A percentile compares a stretch with the other conserved stretches of the same genome.
phyloP scores from a whole-genome alignment of 2,329 filamentous ascomycete genomes.

The Laburnicola sp. region DNA sequence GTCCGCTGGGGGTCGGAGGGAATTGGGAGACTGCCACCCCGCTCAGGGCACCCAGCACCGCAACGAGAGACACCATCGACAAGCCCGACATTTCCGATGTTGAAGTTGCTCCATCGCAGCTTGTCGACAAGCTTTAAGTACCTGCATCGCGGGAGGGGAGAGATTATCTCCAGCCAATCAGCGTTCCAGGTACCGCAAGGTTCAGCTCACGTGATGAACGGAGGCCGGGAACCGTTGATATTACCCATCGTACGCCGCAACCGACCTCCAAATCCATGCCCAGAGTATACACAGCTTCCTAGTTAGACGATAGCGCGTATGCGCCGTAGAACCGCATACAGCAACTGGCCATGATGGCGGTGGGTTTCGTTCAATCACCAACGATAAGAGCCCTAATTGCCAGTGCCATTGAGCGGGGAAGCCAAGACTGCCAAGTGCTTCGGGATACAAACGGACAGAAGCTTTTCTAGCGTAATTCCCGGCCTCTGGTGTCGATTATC shows the following conservation, averaged over 20 bases:
- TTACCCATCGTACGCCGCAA: too few relatives aligned
- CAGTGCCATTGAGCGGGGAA: conserved; percentile 19
- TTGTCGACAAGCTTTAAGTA: not conserved
- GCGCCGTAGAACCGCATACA: conserved; percentile 14
- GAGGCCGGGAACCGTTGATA: too few relatives aligned
- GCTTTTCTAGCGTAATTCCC: not conserved
- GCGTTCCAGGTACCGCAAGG: conserved; percentile 5
- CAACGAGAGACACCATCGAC: conserved; percentile 13
- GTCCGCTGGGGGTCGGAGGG: conserved; percentile 44
- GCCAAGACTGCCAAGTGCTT: conserved; percentile 23
- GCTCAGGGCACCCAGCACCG: conserved; percentile 19
- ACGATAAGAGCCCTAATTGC: conserved; percentile 3
- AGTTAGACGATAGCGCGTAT: conserved; percentile 21
- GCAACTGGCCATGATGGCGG: conserved; percentile 23
- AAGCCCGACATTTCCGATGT: conserved; percentile 13
- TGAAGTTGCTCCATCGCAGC: not conserved
- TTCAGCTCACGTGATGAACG: too few relatives aligned
- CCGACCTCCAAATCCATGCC: not conserved
- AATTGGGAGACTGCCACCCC: conserved; percentile 38
- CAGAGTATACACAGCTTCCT: conserved; percentile 26
- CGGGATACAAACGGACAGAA: not conserved
- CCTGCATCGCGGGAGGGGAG: not conserved
- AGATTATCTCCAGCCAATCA: not conserved
- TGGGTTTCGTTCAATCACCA: conserved; percentile 4
- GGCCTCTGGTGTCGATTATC: too few relatives aligned